These are phyloP conservation scores for Metarhizium anisopliae DNA, from an alignment of 2,329 filamentous ascomycete genomes.

Conservation along the genomic window DNA sequence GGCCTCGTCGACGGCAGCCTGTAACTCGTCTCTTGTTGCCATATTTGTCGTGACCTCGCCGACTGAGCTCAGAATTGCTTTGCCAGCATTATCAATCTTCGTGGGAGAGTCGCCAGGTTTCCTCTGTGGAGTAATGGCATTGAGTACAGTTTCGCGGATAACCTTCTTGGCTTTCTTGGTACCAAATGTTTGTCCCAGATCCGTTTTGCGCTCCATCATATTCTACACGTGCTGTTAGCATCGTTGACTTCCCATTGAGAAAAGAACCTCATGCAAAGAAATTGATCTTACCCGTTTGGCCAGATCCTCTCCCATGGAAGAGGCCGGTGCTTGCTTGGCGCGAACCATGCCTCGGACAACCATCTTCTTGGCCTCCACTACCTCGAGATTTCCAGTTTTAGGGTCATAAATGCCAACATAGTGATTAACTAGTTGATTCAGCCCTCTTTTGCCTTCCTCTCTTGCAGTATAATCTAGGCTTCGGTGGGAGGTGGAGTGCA, in stretches of 20 bases:
- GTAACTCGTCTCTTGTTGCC: conserved; percentile 57
- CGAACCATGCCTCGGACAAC: conserved; percentile 48
- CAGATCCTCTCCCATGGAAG: conserved; percentile 30
- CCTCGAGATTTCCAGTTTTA: conserved; percentile 46
- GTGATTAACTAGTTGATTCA: conserved; percentile 42
- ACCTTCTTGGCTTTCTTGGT: conserved; percentile 81
- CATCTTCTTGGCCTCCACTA: conserved; percentile 58
- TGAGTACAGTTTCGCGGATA: conserved; percentile 58
- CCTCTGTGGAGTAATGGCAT: conserved; percentile 51
- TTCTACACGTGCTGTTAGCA: conserved; percentile 28
- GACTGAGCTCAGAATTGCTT: conserved; percentile 56
- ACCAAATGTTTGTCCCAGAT: conserved; percentile 70
- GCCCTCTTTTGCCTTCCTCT: conserved; percentile 29
- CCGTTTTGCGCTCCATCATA: conserved; percentile 53
- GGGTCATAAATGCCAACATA: conserved; percentile 59
- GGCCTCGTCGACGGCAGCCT: conserved; percentile 53
- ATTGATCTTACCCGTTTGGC: conserved; percentile 17
- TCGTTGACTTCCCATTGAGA: not conserved
- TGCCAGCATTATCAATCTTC: conserved; percentile 45
- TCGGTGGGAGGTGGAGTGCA: conserved; percentile 48
- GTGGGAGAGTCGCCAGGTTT: conserved; percentile 27
- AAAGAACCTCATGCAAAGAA: not conserved
- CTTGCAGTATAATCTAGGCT: conserved; percentile 52
- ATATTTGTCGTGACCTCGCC: conserved; percentile 53
- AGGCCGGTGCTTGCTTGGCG: conserved; percentile 41